Percentiles rank a stretch among this genome's conserved stretches.
Conservation (phyloP, 2,329 filamentous ascomycete species). For the Xylariaceae sp. region DNA sequence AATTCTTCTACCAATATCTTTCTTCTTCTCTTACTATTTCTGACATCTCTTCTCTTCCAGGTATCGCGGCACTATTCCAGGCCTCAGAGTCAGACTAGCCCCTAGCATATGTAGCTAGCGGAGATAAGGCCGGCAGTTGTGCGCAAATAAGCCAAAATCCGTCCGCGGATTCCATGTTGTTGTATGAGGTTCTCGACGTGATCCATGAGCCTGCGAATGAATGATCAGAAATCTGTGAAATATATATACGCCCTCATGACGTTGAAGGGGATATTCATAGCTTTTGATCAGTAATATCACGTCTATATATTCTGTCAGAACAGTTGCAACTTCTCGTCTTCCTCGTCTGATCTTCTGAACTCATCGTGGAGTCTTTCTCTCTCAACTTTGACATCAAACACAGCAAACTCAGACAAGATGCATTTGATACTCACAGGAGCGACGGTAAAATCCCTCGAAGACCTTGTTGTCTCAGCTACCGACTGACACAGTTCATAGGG, state of each 20-base stretch:
- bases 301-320: too few relatives aligned
- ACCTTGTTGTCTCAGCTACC: neutral
- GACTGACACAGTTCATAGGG: slow-evolving; percentile 34
- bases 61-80: too few relatives aligned
- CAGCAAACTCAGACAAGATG: slow-evolving; percentile 4
- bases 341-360: neutral
- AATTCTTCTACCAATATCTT: too few relatives aligned
- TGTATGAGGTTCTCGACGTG: neutral
- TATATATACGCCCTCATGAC: too few relatives aligned
- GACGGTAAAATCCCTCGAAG: slow-evolving; percentile 10
- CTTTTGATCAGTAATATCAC: too few relatives aligned
- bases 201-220: too few relatives aligned
- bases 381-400: neutral
- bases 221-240: too few relatives aligned
- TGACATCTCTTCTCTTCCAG: too few relatives aligned
- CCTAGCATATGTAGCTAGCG: neutral
- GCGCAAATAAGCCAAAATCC: neutral
- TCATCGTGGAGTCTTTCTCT: neutral
- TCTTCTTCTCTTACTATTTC: too few relatives aligned
- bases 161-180: neutral
- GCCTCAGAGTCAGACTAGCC: neutral
- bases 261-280: too few relatives aligned
- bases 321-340: neutral
- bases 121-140: neutral
- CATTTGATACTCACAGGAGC: slow-evolving; percentile 20